phyloP scores from a whole-genome alignment of 345 rosid species.

The Nasturtium officinale region DNA sequence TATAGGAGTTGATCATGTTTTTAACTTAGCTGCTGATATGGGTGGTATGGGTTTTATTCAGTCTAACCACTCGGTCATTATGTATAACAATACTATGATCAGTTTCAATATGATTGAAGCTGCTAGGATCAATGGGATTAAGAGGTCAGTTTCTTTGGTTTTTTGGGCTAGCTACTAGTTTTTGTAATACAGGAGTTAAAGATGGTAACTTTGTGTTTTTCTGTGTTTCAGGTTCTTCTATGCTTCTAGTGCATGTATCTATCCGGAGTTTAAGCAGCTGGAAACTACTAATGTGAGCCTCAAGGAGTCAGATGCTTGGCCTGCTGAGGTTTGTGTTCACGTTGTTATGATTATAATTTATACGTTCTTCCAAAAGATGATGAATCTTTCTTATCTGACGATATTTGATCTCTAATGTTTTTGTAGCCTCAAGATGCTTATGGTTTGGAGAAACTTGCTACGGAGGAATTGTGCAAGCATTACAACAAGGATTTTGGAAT shows the following conservation, averaged over 20 bases:
- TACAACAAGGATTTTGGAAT: constrained; percentile 93
- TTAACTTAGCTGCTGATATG: constrained; percentile 99
- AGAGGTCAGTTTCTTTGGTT: constrained; percentile 54
- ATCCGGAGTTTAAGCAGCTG: constrained; percentile 97
- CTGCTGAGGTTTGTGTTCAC: constrained; percentile 84
- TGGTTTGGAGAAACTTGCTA: constrained; percentile 98
- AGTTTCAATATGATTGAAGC: constrained; percentile 99
- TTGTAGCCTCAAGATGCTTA: constrained; percentile 99
- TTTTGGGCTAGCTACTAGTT: not conserved
- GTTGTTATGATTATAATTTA: not conserved
- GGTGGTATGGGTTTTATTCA: constrained; percentile 99
- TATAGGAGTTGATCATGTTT: constrained; percentile 75
- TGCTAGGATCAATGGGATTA: constrained; percentile 80
- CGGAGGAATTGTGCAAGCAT: constrained; percentile 97
- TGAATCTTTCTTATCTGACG: not conserved
- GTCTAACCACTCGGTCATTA: constrained; percentile 96
- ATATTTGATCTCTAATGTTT: constrained; percentile 13
- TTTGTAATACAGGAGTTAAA: not conserved
- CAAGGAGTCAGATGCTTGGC: constrained; percentile 99
- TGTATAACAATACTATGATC: constrained; percentile 99
- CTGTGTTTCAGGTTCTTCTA: constrained; percentile 73
- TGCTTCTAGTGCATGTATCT: constrained; percentile 99
- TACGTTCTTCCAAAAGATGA: constrained; percentile 9
- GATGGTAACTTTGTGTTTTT: not conserved
- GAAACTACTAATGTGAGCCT: constrained; percentile 92